Evolutionary conservation across 2,329 filamentous ascomycete species (phyloP).

Genomic region (Hymenoscyphus linearis): DNA sequence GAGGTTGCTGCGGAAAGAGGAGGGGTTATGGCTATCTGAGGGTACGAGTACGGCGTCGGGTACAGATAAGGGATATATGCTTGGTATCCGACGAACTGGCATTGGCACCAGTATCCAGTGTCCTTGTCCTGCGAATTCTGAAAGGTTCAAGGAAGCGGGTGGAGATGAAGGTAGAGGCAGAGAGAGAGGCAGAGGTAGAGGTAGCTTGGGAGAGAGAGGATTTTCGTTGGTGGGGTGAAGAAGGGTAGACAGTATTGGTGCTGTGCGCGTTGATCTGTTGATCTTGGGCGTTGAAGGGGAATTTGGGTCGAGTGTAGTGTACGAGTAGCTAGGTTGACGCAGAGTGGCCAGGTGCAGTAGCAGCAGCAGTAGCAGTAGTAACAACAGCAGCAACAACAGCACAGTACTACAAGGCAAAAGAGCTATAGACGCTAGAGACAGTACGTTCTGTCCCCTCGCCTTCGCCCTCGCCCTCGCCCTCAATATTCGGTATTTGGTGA

Average conservation of each 20-base stretch:
- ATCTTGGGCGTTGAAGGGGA: too few species aligned
- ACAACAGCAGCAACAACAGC: too few species aligned
- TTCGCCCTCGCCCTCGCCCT: too few species aligned
- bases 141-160: not conserved
- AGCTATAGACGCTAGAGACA: too few species aligned
- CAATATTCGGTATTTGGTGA: too few species aligned
- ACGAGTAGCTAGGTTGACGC: too few species aligned
- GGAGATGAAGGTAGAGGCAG: not conserved
- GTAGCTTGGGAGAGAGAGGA: not conserved
- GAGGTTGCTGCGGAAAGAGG: not conserved
- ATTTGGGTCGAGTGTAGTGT: too few species aligned
- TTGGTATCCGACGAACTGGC: not conserved
- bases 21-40: not conserved
- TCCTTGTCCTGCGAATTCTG: not conserved
- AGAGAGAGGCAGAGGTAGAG: not conserved
- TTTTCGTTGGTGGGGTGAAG: not conserved
- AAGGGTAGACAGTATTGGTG: not conserved
- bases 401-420: too few species aligned
- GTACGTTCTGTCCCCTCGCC: too few species aligned
- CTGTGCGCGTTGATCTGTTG: too few species aligned
- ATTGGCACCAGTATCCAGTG: not conserved
- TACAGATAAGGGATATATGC: not conserved
- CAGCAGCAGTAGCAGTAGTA: too few species aligned
- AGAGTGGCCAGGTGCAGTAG: too few species aligned
- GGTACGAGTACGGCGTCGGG: not conserved